phyloP scores from a whole-genome alignment of 371 early-diverging fungal genomes.

The Mucor ambiguus region DNA sequence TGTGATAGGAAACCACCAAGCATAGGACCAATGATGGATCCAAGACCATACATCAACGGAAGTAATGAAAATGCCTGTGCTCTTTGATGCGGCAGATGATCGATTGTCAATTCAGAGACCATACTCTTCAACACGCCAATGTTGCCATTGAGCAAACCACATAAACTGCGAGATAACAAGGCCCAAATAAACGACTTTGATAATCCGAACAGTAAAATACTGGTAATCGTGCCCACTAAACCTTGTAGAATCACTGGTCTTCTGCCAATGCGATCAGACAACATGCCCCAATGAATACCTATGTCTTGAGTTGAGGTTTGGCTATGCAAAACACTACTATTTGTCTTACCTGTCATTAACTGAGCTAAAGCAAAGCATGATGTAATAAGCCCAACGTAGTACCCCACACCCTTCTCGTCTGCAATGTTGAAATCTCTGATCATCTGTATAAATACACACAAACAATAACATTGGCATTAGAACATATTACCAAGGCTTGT shows the following conservation, averaged over 20 bases:
- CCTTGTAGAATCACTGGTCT: slow-evolving; percentile 82
- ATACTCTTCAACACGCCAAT: slow-evolving; percentile 87
- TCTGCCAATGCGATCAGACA: slow-evolving; percentile 72
- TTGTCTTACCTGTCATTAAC: slow-evolving; percentile 55
- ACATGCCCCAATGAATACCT: slow-evolving; percentile 62
- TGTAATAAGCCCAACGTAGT: slow-evolving; percentile 68
- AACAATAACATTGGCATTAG: slow-evolving; percentile 10
- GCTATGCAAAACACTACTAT: background rate
- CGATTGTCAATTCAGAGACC: slow-evolving; percentile 81
- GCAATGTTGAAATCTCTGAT: slow-evolving; percentile 61
- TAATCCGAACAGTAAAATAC: slow-evolving; percentile 75
- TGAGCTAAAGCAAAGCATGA: slow-evolving; percentile 69
- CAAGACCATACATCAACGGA: slow-evolving; percentile 61
- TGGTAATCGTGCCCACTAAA: slow-evolving; percentile 70
- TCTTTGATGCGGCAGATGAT: slow-evolving; percentile 36
- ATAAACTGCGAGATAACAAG: slow-evolving; percentile 61
- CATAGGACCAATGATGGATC: slow-evolving; percentile 69
- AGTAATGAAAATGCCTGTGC: slow-evolving; percentile 59
- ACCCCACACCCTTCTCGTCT: slow-evolving; percentile 57
- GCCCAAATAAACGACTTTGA: slow-evolving; percentile 72
- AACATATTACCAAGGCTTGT: background rate
- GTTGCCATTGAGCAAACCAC: slow-evolving; percentile 81
- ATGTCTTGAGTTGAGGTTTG: background rate
- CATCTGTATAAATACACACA: slow-evolving; percentile 38
- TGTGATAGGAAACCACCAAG: slow-evolving; percentile 79